Evolutionary conservation across 176 grass and related monocot genomes (phyloP).

Genomic region (Aegilops speltoides): DNA sequence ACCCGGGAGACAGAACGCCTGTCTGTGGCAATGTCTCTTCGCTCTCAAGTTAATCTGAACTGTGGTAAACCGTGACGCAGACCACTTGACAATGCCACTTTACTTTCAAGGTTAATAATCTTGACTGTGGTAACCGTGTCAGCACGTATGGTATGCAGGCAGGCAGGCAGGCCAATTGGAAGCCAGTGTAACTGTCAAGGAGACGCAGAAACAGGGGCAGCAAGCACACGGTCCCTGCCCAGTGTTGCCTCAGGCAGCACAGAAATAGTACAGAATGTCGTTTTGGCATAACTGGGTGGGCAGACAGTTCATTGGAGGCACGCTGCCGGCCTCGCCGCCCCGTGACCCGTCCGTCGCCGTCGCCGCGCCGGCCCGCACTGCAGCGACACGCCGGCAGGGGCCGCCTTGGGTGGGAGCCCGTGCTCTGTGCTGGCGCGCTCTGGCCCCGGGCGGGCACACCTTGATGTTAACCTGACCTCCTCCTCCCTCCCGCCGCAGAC

Average conservation of each 20-base stretch:
- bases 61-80: background rate
- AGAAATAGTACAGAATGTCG: constrained; percentile 18
- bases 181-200: background rate
- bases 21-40: background rate
- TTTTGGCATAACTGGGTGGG: background rate
- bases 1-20: background rate
- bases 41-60: background rate
- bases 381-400: background rate
- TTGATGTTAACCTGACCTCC: constrained; percentile 25
- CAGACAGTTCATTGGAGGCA: constrained; percentile 21
- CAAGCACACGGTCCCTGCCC: constrained; percentile 22
- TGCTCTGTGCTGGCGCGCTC: background rate
- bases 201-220: background rate
- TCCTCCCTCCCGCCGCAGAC: background rate
- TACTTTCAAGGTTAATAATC: background rate
- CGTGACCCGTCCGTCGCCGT: constrained; percentile 13
- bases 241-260: background rate
- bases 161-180: background rate
- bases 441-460: background rate
- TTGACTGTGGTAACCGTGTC: constrained; percentile 3
- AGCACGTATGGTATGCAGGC: background rate
- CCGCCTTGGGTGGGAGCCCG: background rate
- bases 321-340: constrained; percentile 29
- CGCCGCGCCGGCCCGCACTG: background rate
- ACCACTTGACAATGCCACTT: background rate